Percentiles rank a stretch among this genome's conserved stretches.
These are phyloP conservation scores for Brasenia schreberi DNA, from an alignment of 164 flowering plant species.

Conservation along the genomic window DNA sequence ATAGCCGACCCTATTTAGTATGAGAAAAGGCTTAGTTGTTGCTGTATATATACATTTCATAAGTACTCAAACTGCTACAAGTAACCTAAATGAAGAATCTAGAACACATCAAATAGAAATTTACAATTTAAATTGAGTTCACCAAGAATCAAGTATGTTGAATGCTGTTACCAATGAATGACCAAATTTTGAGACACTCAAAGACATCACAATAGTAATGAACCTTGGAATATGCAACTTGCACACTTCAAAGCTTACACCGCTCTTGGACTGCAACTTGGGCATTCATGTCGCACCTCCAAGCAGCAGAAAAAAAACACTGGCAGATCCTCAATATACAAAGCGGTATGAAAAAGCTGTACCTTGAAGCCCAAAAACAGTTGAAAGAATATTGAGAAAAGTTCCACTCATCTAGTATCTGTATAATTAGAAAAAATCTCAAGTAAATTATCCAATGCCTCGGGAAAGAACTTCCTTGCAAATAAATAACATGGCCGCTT, in stretches of 20 bases:
- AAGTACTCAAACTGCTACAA: background rate
- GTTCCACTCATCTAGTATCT: slow-evolving; percentile 13
- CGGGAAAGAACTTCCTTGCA: slow-evolving; percentile 67
- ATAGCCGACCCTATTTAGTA: too few relatives aligned
- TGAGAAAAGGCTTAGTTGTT: too few relatives aligned
- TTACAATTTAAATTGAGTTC: background rate
- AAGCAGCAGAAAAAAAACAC: background rate
- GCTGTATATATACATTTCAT: too few relatives aligned
- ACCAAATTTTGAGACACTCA: background rate
- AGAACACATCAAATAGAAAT: background rate
- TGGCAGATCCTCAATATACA: background rate
- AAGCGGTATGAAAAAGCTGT: background rate
- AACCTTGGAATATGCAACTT: background rate
- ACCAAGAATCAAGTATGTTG: background rate
- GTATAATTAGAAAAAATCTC: slow-evolving; percentile 51
- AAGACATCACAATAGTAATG: too few relatives aligned
- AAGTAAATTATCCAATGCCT: slow-evolving; percentile 41
- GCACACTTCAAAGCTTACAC: background rate
- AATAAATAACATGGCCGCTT: slow-evolving; percentile 67
- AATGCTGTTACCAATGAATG: background rate
- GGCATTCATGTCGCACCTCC: background rate
- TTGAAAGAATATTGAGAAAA: slow-evolving; percentile 1
- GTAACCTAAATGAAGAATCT: background rate
- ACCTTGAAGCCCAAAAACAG: background rate
- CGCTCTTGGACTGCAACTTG: background rate